phyloP scores from a whole-genome alignment of 345 rosid species.

The Psidium guajava region DNA sequence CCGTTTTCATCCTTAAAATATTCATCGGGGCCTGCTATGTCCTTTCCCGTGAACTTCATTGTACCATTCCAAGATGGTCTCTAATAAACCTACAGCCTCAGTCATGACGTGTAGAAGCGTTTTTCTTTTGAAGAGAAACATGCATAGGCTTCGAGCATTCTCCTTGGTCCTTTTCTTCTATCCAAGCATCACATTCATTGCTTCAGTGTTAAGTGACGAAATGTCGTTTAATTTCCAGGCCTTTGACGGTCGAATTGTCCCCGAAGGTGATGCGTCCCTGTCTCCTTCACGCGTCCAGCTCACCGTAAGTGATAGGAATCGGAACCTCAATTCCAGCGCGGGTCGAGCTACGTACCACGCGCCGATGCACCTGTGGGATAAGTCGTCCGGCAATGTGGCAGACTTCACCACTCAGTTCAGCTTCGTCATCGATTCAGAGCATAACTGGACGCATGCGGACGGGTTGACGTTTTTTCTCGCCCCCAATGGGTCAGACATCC shows the following conservation, averaged over 20 bases:
- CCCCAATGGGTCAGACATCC: not conserved
- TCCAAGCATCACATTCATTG: not conserved
- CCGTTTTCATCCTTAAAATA: no score
- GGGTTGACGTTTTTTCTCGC: slow-evolving; percentile 10
- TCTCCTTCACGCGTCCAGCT: not conserved
- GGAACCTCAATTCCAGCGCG: not conserved
- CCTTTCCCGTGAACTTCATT: not conserved
- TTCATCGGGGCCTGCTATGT: no score
- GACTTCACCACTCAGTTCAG: slow-evolving; percentile 7
- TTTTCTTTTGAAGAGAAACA: not conserved
- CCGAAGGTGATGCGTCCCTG: not conserved
- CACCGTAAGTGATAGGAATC: not conserved
- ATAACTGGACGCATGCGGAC: not conserved
- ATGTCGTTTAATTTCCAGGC: not conserved
- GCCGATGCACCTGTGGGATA: slow-evolving; percentile 1
- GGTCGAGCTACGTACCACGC: not conserved
- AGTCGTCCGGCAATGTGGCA: not conserved
- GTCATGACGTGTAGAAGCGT: not conserved
- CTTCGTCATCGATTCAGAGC: not conserved
- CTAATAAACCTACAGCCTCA: not conserved
- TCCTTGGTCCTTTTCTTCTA: not conserved
- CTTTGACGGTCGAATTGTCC: not conserved
- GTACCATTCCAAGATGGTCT: not conserved
- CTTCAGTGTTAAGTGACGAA: not conserved
- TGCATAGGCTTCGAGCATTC: not conserved